Conservation (phyloP, 176 grass and related monocot species). For the Carex parvula region DNA sequence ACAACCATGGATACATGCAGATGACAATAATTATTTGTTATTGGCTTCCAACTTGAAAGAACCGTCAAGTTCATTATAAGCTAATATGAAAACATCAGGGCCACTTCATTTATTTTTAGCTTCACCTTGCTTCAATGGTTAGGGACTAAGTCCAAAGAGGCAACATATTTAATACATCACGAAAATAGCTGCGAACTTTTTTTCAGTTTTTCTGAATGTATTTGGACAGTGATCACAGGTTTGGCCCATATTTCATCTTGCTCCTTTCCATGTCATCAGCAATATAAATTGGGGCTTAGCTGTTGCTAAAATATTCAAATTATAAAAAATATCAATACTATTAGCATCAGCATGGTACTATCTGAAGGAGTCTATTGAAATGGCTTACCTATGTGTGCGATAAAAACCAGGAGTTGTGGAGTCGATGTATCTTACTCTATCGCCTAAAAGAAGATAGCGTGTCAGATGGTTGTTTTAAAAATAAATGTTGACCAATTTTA, state of each 20-base stretch:
- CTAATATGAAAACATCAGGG: not conserved
- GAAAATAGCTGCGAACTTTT: not conserved
- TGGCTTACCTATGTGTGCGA: constrained; percentile 24
- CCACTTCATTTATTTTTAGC: not conserved
- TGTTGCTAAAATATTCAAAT: not conserved
- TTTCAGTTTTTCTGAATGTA: not conserved
- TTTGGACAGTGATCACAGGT: not conserved
- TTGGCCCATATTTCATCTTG: not conserved
- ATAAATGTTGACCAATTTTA: constrained; percentile 12
- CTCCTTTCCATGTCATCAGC: not conserved
- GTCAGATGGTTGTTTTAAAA: constrained; percentile 26
- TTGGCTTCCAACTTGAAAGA: constrained; percentile 8
- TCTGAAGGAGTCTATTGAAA: not conserved
- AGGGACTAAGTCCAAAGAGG: not conserved
- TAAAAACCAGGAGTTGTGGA: constrained; percentile 23
- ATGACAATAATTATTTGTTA: not conserved
- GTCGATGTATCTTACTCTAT: constrained; percentile 88
- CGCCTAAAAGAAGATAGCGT: constrained; percentile 55
- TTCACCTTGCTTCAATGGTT: not conserved
- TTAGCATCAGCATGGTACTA: not conserved
- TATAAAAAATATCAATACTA: not conserved
- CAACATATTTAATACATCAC: not conserved
- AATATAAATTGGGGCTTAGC: not conserved
- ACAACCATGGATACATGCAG: not conserved
- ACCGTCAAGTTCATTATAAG: constrained; percentile 2